Evolutionary conservation across 345 rosid species (phyloP), one percentile per base, ranked within the genome.

Genomic region (Acer campestre): DNA sequence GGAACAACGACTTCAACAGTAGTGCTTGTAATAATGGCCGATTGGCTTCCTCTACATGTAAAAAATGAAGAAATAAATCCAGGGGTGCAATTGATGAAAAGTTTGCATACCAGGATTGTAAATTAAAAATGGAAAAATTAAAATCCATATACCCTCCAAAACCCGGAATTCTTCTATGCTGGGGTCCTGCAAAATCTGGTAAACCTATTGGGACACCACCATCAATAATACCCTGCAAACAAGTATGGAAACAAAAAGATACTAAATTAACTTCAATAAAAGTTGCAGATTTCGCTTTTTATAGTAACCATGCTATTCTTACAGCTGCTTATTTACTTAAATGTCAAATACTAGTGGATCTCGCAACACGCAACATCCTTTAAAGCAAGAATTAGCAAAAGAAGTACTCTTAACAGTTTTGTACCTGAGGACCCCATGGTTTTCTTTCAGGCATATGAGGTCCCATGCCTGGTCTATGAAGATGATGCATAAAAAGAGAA

Each of bases 1-100:
- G 97, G 97, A 78, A 92, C 93, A 77, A 89, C 86, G 65, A 92
- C 97, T 83, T 92, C 94, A 77, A 90, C 70, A 11, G 93, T 90
- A 13, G 92, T 89, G 80, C 78, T 92, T 58, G 97, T 90, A 74
- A 90, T 88, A 67, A 90, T 80, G 69, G 94, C 86, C 6, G 90
- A 84, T 77, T 88, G 90, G 78, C 73, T 88, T 82, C 77, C 79
- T 68, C 88, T 82, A 71, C 67, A 81, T 11, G 59, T 29, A 75
- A 35, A 74, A 61, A 3, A 29, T 14, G 11, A 61, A 25, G 38
- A 51, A 73, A 62, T 12, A 61, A 62, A 67, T 25, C 70, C 35
- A 25, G 62, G 65, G 71, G 44, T 14, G 77, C 22, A 48, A 76
- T 42, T 22, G 20, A 59, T 61, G 48, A 67, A 65, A 7, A 46